These are phyloP conservation scores for Aspergillus sclerotioniger DNA, from an alignment of 495 filamentous ascomycete genomes.

Conservation along the genomic window DNA sequence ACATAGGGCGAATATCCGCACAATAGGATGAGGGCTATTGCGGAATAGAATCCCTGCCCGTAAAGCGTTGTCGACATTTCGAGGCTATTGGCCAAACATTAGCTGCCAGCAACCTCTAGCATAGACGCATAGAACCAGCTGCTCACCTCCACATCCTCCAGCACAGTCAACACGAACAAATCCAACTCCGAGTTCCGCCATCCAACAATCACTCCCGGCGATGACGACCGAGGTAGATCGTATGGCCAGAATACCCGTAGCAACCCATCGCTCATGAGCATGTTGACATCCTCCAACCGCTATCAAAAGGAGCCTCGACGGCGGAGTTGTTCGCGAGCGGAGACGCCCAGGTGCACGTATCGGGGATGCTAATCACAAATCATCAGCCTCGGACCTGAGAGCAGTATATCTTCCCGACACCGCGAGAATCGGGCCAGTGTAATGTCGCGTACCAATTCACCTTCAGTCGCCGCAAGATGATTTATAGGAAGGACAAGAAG, in stretches of 20 bases:
- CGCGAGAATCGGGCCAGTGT: background rate
- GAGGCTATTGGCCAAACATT: slow-evolving; percentile 42
- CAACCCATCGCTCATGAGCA: slow-evolving; percentile 77
- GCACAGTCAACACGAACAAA: slow-evolving; percentile 80
- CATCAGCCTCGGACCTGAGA: background rate
- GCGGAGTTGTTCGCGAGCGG: slow-evolving; percentile 91
- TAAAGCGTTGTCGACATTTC: slow-evolving; percentile 84
- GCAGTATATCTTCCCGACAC: background rate
- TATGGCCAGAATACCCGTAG: slow-evolving; percentile 98
- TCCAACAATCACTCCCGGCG: slow-evolving; percentile 83
- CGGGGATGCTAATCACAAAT: slow-evolving; percentile 70
- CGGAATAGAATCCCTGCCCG: slow-evolving; percentile 80
- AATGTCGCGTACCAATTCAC: slow-evolving; percentile 54
- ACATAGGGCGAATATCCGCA: slow-evolving; percentile 79
- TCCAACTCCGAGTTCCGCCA: slow-evolving; percentile 93
- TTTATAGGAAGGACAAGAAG: slow-evolving; percentile 72
- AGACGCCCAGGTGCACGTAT: slow-evolving; percentile 76
- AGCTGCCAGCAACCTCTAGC: background rate
- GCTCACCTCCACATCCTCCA: slow-evolving; percentile 85
- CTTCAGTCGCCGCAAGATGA: slow-evolving; percentile 67
- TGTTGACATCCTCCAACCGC: slow-evolving; percentile 74
- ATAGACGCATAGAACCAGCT: slow-evolving; percentile 7
- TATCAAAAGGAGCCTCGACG: slow-evolving; percentile 87
- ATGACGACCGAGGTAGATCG: slow-evolving; percentile 70
- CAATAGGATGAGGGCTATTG: slow-evolving; percentile 76